phyloP scores from a whole-genome alignment of 2,329 filamentous ascomycete genomes.

The Pleochaeta shiraiana region DNA sequence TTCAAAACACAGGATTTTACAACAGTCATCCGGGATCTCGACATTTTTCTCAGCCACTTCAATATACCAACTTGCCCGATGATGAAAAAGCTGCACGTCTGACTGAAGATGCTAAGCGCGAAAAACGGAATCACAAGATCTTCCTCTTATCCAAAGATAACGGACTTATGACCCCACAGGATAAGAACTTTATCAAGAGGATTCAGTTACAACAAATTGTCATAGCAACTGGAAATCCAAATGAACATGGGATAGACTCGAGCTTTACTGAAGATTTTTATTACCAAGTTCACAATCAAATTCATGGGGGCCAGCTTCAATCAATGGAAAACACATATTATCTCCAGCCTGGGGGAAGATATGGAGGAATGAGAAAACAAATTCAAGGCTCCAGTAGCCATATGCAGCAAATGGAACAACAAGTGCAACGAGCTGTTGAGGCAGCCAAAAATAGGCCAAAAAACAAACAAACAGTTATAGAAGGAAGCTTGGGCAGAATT shows the following conservation, averaged over 20 bases:
- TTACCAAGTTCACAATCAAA: constrained; percentile 92
- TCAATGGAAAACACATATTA: constrained; percentile 84
- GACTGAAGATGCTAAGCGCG: constrained; percentile 79
- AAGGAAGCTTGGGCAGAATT: constrained; percentile 92
- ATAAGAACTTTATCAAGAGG: constrained; percentile 98
- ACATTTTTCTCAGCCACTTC: constrained; percentile 43
- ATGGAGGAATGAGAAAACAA: constrained; percentile 52
- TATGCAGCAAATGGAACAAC: constrained; percentile 97
- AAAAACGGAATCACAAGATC: constrained; percentile 97
- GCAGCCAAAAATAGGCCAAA: constrained; percentile 95
- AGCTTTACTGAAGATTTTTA: constrained; percentile 89
- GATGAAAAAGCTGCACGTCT: constrained; percentile 68
- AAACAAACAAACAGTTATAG: constrained; percentile 90
- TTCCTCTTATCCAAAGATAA: constrained; percentile 85
- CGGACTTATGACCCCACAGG: constrained; percentile 94
- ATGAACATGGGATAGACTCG: constrained; percentile 58
- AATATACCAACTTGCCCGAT: constrained; percentile 57
- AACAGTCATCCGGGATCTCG: constrained; percentile 21
- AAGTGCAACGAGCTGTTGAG: constrained; percentile 91
- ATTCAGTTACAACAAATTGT: constrained; percentile 96
- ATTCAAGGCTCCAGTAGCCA: constrained; percentile 82
- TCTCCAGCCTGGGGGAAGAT: constrained; percentile 77
- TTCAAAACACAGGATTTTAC: constrained; percentile 16
- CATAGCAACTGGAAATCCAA: constrained; percentile 70
- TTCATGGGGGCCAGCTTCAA: constrained; percentile 71